Evolutionary conservation across 345 rosid genomes (phyloP), one percentile per base, ranked within the genome.

Genomic region (Acer saccharum): DNA sequence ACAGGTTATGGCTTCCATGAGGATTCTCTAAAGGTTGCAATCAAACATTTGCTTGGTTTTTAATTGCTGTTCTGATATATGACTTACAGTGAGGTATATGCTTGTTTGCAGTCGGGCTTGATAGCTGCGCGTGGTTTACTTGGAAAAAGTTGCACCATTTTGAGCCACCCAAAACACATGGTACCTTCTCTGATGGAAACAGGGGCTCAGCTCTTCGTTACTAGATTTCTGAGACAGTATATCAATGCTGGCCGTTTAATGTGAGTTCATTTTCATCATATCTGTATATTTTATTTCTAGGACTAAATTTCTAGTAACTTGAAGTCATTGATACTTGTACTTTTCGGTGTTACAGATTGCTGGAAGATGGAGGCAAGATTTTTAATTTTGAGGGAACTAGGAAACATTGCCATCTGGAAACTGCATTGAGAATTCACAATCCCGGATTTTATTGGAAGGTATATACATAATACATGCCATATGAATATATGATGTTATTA

Each of bases 401-500:
- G 23, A 72, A 80, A 75, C 86, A 78, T 43, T 90, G 88, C 80
- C 75, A 76, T 48, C 76, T 86, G 71, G 86, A 84, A 78, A 76
- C 87, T 78, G 76, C 79, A 48, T 76, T 95, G 82, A 92, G 81
- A 81, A 84, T 95, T 77, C 94, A 92, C 84, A 88, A 77, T 84
- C 95, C 97, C 52, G 92, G 84, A 69, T 92, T 95, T 86, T 93
- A 95, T 81, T 93, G 98, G 95, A 95, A 95, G 98, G 99, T 93
- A 77, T 61, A 18, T n/a, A 12, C 44, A 63, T 14, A 35, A 35
- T 35, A 35, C 6, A 35, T 35, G 39, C 39, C 6, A 35, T 35
- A 35, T 35, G 39, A 35, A 35, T 35, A 35, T 4, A 35, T 35
- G 39, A 4, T 35, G 39, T 35, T 35, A 4, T 32, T 32, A 32